A percentile compares a stretch with the other conserved stretches of the same genome.
These are phyloP conservation scores for Taphrina confusa DNA, from an alignment of 1,139 yeast species.

Conservation along the genomic window DNA sequence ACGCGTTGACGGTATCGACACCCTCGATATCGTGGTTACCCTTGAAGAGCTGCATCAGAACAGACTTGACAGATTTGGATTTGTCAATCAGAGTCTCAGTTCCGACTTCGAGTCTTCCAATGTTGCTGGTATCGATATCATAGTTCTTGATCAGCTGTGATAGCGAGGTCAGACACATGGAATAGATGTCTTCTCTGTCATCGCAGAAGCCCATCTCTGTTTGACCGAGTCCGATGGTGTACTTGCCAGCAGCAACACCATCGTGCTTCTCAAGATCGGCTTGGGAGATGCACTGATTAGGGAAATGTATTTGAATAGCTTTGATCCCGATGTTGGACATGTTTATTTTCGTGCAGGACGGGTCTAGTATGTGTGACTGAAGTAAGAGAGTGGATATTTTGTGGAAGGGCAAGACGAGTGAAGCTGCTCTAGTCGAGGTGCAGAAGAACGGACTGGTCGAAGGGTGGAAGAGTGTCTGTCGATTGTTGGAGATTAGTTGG, in stretches of 20 bases:
- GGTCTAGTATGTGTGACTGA: not conserved
- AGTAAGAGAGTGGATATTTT: too few relatives aligned
- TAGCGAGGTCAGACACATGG: constrained; percentile 81
- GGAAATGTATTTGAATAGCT: constrained; percentile 90
- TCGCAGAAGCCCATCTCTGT: constrained; percentile 97
- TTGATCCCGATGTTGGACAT: constrained; percentile 81
- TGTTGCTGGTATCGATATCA: constrained; percentile 71
- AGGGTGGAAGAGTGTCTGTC: not conserved
- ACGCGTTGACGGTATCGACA: constrained; percentile 92
- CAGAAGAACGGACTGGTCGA: not conserved
- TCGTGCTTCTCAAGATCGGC: constrained; percentile 81
- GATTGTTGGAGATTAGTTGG: not conserved
- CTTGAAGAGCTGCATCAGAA: constrained; percentile 89
- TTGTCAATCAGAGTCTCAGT: constrained; percentile 96
- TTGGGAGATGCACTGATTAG: constrained; percentile 84
- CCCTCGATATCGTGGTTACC: constrained; percentile 93
- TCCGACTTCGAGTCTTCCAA: constrained; percentile 98
- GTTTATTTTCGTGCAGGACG: not conserved
- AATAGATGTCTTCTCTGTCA: constrained; percentile 96
- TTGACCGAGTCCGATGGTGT: constrained; percentile 98
- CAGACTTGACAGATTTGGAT: constrained; percentile 95
- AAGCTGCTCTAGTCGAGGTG: not conserved
- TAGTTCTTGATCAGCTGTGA: constrained; percentile 75
- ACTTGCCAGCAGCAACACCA: constrained; percentile 88
- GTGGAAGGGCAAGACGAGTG: not conserved